Evolutionary conservation across 139 green algal genomes (phyloP).

Genomic region (Chlamydomonas eustigma): DNA sequence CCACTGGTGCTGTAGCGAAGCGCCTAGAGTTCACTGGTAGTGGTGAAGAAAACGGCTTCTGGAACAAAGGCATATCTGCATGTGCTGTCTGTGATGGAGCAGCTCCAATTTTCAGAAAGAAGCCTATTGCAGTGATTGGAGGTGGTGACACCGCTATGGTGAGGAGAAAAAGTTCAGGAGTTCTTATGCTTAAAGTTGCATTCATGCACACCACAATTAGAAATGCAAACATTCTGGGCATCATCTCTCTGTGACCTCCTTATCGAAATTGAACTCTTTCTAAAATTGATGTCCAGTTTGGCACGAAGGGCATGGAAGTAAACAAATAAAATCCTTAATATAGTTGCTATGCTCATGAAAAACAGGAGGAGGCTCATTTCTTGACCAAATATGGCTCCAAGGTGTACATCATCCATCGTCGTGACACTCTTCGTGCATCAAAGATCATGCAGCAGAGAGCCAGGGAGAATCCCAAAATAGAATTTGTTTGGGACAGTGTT

Average conservation of each 20-base stretch:
- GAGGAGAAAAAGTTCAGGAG: not conserved
- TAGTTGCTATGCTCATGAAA: too few relatives aligned
- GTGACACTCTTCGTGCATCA: constrained; percentile 27
- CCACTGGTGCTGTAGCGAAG: constrained; percentile 40
- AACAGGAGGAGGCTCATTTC: constrained; percentile 73
- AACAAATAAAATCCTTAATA: not conserved
- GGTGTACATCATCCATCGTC: constrained; percentile 9
- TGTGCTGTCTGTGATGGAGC: constrained; percentile 80
- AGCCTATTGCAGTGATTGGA: constrained; percentile 79
- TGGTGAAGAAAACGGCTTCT: constrained; percentile 40
- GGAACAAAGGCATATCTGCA: constrained; percentile 75
- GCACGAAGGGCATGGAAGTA: too few relatives aligned
- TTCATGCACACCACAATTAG: too few relatives aligned
- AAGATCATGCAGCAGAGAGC: constrained; percentile 66
- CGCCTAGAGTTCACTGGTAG: constrained; percentile 37
- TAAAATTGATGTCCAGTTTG: too few relatives aligned
- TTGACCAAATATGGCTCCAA: constrained; percentile 66
- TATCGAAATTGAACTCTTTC: too few relatives aligned
- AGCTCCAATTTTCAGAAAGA: constrained; percentile 82
- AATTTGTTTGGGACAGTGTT: constrained; percentile 63
- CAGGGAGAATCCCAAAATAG: constrained; percentile 78
- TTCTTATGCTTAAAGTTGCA: too few relatives aligned
- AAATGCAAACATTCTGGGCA: too few relatives aligned
- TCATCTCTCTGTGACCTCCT: too few relatives aligned
- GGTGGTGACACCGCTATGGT: constrained; percentile 72